Evolutionary conservation across 192 early-diverging fungal genomes (phyloP).

Genomic region (Linnemannia zychae): DNA sequence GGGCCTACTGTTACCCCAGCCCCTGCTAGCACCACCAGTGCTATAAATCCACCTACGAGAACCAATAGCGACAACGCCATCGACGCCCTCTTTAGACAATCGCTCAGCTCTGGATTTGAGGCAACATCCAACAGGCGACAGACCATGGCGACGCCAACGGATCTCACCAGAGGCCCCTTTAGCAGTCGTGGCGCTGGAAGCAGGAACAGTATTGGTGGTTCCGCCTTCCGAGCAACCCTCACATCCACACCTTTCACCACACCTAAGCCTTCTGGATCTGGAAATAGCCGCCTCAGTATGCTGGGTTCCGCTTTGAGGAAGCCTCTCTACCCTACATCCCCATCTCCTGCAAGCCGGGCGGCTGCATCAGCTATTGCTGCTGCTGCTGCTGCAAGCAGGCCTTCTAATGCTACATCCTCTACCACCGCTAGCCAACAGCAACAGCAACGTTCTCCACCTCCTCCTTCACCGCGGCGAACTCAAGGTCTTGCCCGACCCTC

Average conservation of each 20-base stretch:
- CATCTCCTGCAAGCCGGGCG: constrained; percentile 18
- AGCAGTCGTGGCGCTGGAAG: background rate
- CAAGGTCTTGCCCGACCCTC: background rate
- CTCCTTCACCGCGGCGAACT: background rate
- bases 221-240: background rate
- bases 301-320: constrained; percentile 14
- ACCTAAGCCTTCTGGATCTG: background rate
- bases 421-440: background rate
- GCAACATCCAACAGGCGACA: constrained; percentile 39
- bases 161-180: background rate
- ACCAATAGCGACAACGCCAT: constrained; percentile 13
- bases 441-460: background rate
- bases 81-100: constrained; percentile 26
- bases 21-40: background rate
- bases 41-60: background rate
- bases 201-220: constrained; percentile 31
- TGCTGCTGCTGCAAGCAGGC: background rate
- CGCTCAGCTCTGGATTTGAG: constrained; percentile 42
- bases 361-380: constrained; percentile 21
- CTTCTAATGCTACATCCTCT: background rate
- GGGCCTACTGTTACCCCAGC: constrained; percentile 10
- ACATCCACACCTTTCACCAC: constrained; percentile 13
- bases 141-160: constrained; percentile 31
- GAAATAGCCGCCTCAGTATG: constrained; percentile 24
- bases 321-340: constrained; percentile 19